Base-by-base conservation (phyloP, 164 flowering plant genomes). In the Brasenia schreberi region DNA sequence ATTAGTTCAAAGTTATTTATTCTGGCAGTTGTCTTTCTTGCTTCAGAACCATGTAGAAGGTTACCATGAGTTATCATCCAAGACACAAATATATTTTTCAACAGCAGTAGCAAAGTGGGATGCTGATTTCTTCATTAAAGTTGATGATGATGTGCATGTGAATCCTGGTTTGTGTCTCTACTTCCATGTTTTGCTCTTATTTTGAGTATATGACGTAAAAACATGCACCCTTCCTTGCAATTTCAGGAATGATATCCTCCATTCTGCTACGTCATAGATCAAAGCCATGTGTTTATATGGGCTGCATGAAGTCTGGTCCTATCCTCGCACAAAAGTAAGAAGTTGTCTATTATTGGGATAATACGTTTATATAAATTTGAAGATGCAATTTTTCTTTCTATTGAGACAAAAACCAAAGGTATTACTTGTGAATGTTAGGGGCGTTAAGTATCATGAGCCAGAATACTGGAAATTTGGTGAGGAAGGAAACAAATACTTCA, bases 291-390 rank as follows among this genome's bases (percentile, higher is more conserved):
- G 81, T 89, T 12, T 94, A 94, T 70, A 83, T 92, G n/a, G 99
- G 99, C 62, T 94, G 99, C 75, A 94, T 94, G 99, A 94, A 94
- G 68, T 94, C 99, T 69, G 97, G 99, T 66, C 94, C 94, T 7
- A 96, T 94, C 43, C 84, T 94, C 14, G 77, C 90, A 17, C 87
- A 88, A 65, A 88, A 82, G 99, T 94, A 80, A 82, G 88, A 62
- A 14, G 18, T 12, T 2, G 33, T 61, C 18, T 61, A 23, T 61
- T 18, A 7, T 61, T 61, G 18, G 18, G 63, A 61, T 61, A 23
- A 23, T 61, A 61, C 4, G 10, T 18, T 61, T 23, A 9, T 61
- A 7, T 23, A 10, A 18, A 18, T 18, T 11, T 18, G 63, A 0
- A 61, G 10, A 1, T 18, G 19, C 63, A 5, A 11, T 61, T 61